Evolutionary conservation across 116 monocot genomes (phyloP).

Genomic region (Phalaenopsis hybrid): DNA sequence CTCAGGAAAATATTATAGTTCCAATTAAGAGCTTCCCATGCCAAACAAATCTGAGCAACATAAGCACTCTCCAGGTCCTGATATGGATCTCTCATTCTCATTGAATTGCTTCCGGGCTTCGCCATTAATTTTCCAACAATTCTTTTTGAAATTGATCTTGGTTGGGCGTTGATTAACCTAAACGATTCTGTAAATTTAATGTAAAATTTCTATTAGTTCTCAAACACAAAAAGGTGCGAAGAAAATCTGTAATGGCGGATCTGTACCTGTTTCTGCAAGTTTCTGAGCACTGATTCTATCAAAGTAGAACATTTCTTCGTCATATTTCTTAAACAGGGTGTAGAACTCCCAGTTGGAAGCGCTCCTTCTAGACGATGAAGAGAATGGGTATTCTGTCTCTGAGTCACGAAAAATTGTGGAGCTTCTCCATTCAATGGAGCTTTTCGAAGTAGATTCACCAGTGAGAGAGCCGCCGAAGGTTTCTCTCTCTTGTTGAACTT

Average conservation of each 20-base stretch:
- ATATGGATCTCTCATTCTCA: slow-evolving; percentile 34
- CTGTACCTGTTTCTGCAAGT: slow-evolving; percentile 76
- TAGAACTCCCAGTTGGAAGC: slow-evolving; percentile 84
- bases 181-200: slow-evolving; percentile 47
- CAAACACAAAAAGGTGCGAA: too few species aligned
- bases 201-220: neutral
- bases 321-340: slow-evolving; percentile 68
- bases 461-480: slow-evolving; percentile 30
- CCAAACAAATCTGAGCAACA: slow-evolving; percentile 80
- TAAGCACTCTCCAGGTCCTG: slow-evolving; percentile 76
- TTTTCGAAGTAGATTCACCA: slow-evolving; percentile 73
- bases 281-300: slow-evolving; percentile 68
- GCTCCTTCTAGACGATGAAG: slow-evolving; percentile 82
- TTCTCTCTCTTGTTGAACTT: slow-evolving; percentile 19
- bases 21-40: slow-evolving; percentile 94
- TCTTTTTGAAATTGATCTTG: slow-evolving; percentile 71
- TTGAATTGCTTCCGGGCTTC: slow-evolving; percentile 13
- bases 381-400: slow-evolving; percentile 79
- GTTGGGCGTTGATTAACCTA: slow-evolving; percentile 54
- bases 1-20: slow-evolving; percentile 51
- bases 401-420: slow-evolving; percentile 66
- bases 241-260: neutral
- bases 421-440: slow-evolving; percentile 72
- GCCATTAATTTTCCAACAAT: slow-evolving; percentile 54
- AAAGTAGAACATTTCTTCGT: slow-evolving; percentile 86